phyloP scores from a whole-genome alignment of 2,329 filamentous ascomycete species.

The Elsinoe arachidis region DNA sequence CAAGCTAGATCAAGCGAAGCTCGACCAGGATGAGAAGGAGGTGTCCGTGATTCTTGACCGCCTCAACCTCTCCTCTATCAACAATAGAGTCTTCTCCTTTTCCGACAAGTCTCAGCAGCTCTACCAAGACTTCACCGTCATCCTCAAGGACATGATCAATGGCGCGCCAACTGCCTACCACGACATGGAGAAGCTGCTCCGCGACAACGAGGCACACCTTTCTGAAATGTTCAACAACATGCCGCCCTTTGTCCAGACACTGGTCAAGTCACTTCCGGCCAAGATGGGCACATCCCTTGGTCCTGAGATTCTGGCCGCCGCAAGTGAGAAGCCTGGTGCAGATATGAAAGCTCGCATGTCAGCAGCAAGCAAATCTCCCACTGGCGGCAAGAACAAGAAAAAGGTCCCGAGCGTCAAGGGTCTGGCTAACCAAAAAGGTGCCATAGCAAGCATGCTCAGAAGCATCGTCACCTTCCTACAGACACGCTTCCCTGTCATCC shows the following conservation, averaged over 20 bases:
- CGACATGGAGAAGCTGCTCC: constrained; percentile 67
- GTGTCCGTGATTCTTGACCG: constrained; percentile 71
- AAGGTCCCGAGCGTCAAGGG: constrained; percentile 66
- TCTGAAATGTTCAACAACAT: constrained; percentile 58
- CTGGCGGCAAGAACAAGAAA: constrained; percentile 47
- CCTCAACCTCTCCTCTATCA: constrained; percentile 71
- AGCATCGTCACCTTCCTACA: constrained; percentile 88
- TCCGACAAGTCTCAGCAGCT: constrained; percentile 77
- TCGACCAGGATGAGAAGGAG: constrained; percentile 57
- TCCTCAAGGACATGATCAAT: constrained; percentile 85
- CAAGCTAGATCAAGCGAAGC: constrained; percentile 31
- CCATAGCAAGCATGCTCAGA: constrained; percentile 72
- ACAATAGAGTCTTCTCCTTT: constrained; percentile 78
- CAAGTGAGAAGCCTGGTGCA: constrained; percentile 55
- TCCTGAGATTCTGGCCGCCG: constrained; percentile 74
- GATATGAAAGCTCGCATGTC: constrained; percentile 31
- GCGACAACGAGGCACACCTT: constrained; percentile 54
- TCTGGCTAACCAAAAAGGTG: constrained; percentile 77
- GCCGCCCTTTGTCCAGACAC: constrained; percentile 71
- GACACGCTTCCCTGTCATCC: constrained; percentile 77
- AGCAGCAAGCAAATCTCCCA: constrained; percentile 26
- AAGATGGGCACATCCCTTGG: constrained; percentile 69
- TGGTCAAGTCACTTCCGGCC: constrained; percentile 74
- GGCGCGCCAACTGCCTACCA: constrained; percentile 89
- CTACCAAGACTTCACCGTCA: constrained; percentile 73